These are phyloP conservation scores for Ustilaginoidea virens DNA, from an alignment of 2,329 filamentous ascomycete species.

Conservation along the genomic window DNA sequence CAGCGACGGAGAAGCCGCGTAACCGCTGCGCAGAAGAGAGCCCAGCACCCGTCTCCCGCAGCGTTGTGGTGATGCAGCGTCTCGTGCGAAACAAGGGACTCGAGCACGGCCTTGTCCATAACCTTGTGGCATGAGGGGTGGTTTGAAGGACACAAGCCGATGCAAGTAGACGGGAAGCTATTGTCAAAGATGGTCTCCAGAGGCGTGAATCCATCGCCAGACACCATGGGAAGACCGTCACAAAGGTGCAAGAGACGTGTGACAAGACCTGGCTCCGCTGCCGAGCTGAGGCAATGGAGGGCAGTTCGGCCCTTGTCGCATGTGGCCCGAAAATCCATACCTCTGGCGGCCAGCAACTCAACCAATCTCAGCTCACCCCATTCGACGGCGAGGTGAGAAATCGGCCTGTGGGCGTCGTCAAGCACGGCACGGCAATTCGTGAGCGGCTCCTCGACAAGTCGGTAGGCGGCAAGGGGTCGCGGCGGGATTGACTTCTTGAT, in stretches of 20 bases:
- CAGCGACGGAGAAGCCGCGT: neutral
- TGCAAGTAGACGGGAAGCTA: constrained; percentile 3
- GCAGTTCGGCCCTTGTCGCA: constrained; percentile 7
- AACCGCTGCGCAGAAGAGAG: constrained; percentile 9
- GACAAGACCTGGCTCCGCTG: constrained; percentile 10
- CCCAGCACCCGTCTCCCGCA: constrained; percentile 10
- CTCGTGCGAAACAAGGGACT: constrained; percentile 11
- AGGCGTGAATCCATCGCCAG: constrained; percentile 8
- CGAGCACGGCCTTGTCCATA: constrained; percentile 7
- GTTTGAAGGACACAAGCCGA: constrained; percentile 2
- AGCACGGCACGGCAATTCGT: constrained; percentile 5
- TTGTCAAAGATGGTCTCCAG: constrained; percentile 16
- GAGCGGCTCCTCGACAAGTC: constrained; percentile 7
- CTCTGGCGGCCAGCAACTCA: constrained; percentile 7
- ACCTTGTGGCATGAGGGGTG: constrained; percentile 11
- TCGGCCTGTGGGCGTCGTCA: constrained; percentile 3
- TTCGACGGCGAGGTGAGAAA: constrained; percentile 6
- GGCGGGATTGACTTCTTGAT: neutral
- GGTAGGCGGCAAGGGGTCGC: constrained; percentile 5
- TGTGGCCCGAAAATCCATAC: constrained; percentile 6
- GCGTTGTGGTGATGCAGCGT: constrained; percentile 9
- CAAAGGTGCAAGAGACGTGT: constrained; percentile 10
- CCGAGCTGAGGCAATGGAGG: constrained; percentile 13
- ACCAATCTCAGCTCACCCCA: constrained; percentile 14
- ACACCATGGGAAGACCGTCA: constrained; percentile 4